Evolutionary conservation across 1,284 basidiomycete genomes (phyloP), one percentile per base, ranked within the genome.

Genomic region (Ganoderma resinaceum): DNA sequence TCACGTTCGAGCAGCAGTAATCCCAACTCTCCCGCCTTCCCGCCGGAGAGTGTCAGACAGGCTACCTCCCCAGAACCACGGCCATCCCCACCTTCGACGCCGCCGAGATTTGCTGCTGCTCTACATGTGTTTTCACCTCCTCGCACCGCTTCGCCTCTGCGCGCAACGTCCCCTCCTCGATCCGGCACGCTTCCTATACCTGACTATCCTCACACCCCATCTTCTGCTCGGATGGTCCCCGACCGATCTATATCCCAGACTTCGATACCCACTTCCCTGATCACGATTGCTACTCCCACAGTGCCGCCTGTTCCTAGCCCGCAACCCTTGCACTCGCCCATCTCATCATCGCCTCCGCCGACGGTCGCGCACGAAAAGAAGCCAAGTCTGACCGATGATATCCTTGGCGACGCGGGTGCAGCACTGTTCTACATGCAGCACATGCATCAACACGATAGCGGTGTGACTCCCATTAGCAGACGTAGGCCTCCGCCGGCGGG

Each of bases 401-500:
- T 82, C 63, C 83, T 82, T n/a, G 81, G 84, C 64, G 83, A 86
- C 68, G 89, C 90, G 71, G 85, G 86, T 35, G 87, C 86, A 53
- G 90, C 90, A 11, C 76, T 92, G 62, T 91, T 86, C 78, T 91
- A 89, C 74, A 89, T 93, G 87, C 87, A 89, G 68, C 85, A 89
- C 70, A 77, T 85, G 60, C 83, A 86, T 29, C 78, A 81, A 64
- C 79, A 80, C 33, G 65, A 69, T 2, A 70, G 68, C 53, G 37
- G 58, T 38, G 57, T 67, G 23, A 65, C 46, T 35, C 66, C 72
- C n/a, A 55, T 64, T 65, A 76, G 69, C 71, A 65, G 60, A 61
- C 73, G 68, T 14, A 73, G 68, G 29, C 73, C 60, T 46, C 70
- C 70, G 2, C 74, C 74, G 18, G 75, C 74, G 55, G 64, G 42